Conservation (phyloP, 192 early-diverging fungal genomes). For the Coemansia sp. region DNA sequence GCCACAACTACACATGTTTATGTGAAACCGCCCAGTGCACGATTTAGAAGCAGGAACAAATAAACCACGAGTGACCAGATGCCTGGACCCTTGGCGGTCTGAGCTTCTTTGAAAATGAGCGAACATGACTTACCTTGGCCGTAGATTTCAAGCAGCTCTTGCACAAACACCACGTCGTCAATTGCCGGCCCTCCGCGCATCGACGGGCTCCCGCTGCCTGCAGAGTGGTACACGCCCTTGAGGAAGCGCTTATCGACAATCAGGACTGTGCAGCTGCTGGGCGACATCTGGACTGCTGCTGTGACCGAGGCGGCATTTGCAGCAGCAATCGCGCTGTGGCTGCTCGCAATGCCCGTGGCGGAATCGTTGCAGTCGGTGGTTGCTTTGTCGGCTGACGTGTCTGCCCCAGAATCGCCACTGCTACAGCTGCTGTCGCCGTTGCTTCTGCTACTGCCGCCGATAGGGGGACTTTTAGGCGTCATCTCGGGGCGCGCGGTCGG, state of each 20-base stretch:
- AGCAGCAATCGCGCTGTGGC: background rate
- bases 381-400: slow-evolving; percentile 13
- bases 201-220: slow-evolving; percentile 28
- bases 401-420: slow-evolving; percentile 12
- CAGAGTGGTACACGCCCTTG: slow-evolving; percentile 46
- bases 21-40: background rate
- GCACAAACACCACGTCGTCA: slow-evolving; percentile 56
- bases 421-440: slow-evolving; percentile 22
- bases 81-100: slow-evolving; percentile 5
- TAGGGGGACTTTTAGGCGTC: slow-evolving; percentile 12
- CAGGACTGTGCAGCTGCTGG: slow-evolving; percentile 50
- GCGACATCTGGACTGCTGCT: slow-evolving; percentile 28
- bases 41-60: background rate
- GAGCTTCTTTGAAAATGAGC: background rate
- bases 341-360: slow-evolving; percentile 8
- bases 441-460: slow-evolving; percentile 11
- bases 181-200: slow-evolving; percentile 43
- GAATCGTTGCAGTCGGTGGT: slow-evolving; percentile 13
- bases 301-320: slow-evolving; percentile 2
- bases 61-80: background rate
- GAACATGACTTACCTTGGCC: slow-evolving; percentile 35
- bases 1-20: slow-evolving; percentile 48
- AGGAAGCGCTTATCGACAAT: slow-evolving; percentile 54
- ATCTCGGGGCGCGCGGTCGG: slow-evolving; percentile 14
- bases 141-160: slow-evolving; percentile 56